Conservation (phyloP, 2,329 filamentous ascomycete genomes). For the Talaromyces verruculosus region DNA sequence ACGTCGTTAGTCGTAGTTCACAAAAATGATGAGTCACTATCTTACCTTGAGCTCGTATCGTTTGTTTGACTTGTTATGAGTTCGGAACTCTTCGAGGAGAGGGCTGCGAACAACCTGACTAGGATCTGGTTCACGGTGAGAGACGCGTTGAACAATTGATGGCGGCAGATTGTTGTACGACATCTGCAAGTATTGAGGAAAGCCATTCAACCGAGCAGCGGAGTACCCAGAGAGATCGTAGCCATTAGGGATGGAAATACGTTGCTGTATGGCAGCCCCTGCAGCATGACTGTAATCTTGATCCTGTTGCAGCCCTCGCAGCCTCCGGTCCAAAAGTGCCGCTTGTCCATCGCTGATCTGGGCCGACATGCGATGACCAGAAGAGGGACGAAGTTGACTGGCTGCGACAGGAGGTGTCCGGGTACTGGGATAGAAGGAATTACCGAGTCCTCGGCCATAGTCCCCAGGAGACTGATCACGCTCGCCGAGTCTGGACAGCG, state of each 20-base stretch:
- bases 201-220: conserved; percentile 33
- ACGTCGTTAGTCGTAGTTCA: conserved; percentile 20
- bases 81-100: conserved; percentile 76
- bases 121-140: conserved; percentile 58
- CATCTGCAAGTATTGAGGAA: conserved; percentile 41
- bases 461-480: conserved; percentile 49
- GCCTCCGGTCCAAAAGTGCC: conserved; percentile 50
- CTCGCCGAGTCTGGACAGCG: conserved; percentile 44
- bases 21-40: background rate
- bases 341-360: conserved; percentile 44
- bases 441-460: conserved; percentile 45
- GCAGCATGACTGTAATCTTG: conserved; percentile 35
- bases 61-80: conserved; percentile 68
- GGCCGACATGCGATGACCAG: conserved; percentile 42
- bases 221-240: conserved; percentile 39
- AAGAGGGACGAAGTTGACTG: conserved; percentile 45
- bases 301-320: conserved; percentile 50
- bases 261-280: conserved; percentile 31
- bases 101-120: conserved; percentile 66
- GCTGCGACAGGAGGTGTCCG: conserved; percentile 43
- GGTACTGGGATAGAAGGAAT: conserved; percentile 48
- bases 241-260: conserved; percentile 32
- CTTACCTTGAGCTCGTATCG: conserved; percentile 75
- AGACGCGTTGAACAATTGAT: conserved; percentile 42
- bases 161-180: conserved; percentile 32